Evolutionary conservation across 768 basidiomycete genomes (phyloP).

Genomic region (Leccinellum albellum): DNA sequence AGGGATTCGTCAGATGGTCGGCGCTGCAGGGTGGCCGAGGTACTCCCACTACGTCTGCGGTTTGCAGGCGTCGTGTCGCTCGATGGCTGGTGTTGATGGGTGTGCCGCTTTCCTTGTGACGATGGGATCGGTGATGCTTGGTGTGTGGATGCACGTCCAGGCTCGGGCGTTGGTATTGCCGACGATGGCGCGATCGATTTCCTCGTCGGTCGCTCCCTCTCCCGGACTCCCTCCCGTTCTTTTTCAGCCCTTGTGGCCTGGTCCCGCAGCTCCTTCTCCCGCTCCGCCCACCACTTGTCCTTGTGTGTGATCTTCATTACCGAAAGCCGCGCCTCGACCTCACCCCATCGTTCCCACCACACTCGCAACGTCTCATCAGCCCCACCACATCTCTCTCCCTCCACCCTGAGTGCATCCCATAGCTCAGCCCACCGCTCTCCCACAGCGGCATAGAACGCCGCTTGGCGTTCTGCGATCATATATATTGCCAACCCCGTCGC

Average conservation of each 20-base stretch:
- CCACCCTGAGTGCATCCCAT: slow-evolving; percentile 79
- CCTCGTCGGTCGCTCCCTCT: slow-evolving; percentile 17
- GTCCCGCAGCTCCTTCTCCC: slow-evolving; percentile 25
- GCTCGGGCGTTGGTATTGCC: slow-evolving; percentile 16
- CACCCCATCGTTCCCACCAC: slow-evolving; percentile 67
- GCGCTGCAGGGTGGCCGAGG: slow-evolving; percentile 21
- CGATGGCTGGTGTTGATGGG: slow-evolving; percentile 31
- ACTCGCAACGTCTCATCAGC: slow-evolving; percentile 66
- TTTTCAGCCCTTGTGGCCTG: slow-evolving; percentile 10
- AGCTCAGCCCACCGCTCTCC: slow-evolving; percentile 69
- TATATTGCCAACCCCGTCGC: slow-evolving; percentile 53
- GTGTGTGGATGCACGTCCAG: slow-evolving; percentile 23
- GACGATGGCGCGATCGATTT: slow-evolving; percentile 17
- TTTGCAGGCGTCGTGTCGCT: slow-evolving; percentile 17
- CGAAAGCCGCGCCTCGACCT: slow-evolving; percentile 52
- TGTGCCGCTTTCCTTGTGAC: slow-evolving; percentile 19
- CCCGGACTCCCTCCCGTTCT: slow-evolving; percentile 12
- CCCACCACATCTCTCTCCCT: slow-evolving; percentile 65
- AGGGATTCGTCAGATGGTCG: slow-evolving; percentile 39
- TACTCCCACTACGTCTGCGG: slow-evolving; percentile 30
- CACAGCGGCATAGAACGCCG: slow-evolving; percentile 55
- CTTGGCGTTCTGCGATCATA: slow-evolving; percentile 55
- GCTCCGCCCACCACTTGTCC: slow-evolving; percentile 34
- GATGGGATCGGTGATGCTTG: slow-evolving; percentile 22
- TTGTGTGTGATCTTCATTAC: slow-evolving; percentile 36